A percentile compares a stretch with the other conserved stretches of the same genome.
These are phyloP conservation scores for Aspergillus ellipticus DNA, from an alignment of 495 filamentous ascomycete genomes.

Conservation along the genomic window DNA sequence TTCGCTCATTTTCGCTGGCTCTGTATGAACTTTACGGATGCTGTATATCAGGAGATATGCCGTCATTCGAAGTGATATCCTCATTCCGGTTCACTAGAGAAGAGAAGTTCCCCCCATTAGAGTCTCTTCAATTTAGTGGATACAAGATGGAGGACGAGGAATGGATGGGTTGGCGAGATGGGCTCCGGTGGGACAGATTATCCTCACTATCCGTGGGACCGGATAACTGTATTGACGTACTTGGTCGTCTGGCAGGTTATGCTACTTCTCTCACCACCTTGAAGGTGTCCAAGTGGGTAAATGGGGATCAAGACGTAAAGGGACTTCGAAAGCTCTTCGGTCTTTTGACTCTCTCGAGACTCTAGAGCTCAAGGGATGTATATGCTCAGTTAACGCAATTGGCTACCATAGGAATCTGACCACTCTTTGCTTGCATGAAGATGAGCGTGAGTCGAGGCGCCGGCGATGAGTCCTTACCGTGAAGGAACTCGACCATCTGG, in stretches of 20 bases:
- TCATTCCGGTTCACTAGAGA: not conserved
- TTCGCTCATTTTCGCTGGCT: not conserved
- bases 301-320: not conserved
- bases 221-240: not conserved
- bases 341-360: not conserved
- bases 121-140: not conserved
- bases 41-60: not conserved
- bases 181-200: not conserved
- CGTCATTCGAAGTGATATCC: not conserved
- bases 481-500: not conserved
- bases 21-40: not conserved
- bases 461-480: not conserved
- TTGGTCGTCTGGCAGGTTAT: not conserved
- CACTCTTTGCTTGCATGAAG: not conserved
- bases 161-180: conserved; percentile 1
- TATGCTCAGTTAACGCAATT: not conserved
- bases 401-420: not conserved
- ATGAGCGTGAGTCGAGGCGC: not conserved
- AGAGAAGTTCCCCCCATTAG: not conserved
- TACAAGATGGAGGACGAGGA: not conserved
- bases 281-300: not conserved
- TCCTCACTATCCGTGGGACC: not conserved
- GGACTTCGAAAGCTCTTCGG: not conserved
- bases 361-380: not conserved
- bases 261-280: not conserved